Conservation (phyloP, 176 grass and related monocot species). For the Thinopyrum elongatum region DNA sequence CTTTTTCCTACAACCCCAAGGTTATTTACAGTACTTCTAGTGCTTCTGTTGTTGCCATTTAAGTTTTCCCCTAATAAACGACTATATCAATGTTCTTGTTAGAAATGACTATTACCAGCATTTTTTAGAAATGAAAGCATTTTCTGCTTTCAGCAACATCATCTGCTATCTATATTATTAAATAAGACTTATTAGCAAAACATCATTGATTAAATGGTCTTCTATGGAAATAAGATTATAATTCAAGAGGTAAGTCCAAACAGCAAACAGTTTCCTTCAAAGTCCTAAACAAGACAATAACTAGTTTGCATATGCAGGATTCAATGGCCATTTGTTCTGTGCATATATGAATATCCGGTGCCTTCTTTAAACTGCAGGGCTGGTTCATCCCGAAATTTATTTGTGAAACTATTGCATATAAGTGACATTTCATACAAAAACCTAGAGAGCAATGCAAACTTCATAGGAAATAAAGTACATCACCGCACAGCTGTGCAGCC, state of each 20-base stretch:
- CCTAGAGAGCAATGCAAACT: neutral
- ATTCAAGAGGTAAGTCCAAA: no score
- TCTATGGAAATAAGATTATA: no score
- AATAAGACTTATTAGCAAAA: no score
- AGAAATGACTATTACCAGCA: neutral
- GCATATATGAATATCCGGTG: neutral
- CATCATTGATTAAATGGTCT: no score
- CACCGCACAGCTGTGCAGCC: no score
- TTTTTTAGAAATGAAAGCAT: neutral
- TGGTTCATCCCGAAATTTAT: neutral
- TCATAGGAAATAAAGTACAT: neutral
- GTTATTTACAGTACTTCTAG: constrained; percentile 52
- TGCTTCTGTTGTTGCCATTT: constrained; percentile 34
- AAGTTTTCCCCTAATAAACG: neutral
- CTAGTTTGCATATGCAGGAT: no score
- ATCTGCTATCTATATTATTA: no score
- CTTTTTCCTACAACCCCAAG: constrained; percentile 76
- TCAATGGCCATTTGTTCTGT: no score
- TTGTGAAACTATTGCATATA: neutral
- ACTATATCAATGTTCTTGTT: neutral
- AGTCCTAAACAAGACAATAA: no score
- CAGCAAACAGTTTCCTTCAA: no score
- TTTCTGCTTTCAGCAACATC: no score
- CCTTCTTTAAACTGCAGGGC: neutral
- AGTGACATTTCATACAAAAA: neutral